phyloP scores from a whole-genome alignment of 257 asterid species.

The Solanum paucissectum region DNA sequence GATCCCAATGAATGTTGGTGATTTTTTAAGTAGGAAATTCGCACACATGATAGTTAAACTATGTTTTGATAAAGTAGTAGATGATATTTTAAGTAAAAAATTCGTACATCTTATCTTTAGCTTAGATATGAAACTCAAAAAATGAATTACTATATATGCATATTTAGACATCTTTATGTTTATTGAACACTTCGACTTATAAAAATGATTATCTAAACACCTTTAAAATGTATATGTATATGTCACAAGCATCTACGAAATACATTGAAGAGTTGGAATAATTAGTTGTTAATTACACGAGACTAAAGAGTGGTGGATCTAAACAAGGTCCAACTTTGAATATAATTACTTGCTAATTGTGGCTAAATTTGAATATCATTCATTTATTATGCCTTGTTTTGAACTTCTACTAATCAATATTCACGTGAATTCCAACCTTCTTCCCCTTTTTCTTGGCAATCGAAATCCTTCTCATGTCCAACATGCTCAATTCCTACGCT shows the following conservation, averaged over 20 bases:
- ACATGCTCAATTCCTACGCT: background rate
- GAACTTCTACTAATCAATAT: background rate
- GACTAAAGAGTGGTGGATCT: background rate
- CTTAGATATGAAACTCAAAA: background rate
- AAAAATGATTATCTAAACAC: background rate
- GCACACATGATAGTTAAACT: fast-evolving
- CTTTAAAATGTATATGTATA: background rate
- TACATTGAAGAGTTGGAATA: background rate
- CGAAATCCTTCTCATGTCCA: background rate
- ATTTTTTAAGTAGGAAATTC: background rate
- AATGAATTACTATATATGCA: background rate
- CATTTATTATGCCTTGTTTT: background rate
- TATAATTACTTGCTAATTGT: background rate
- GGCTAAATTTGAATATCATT: background rate
- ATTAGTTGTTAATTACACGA: background rate
- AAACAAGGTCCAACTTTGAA: background rate
- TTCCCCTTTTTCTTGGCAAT: background rate
- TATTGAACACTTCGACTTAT: fast-evolving
- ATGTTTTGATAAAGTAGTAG: no score
- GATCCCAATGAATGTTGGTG: background rate
- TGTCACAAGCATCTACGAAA: background rate
- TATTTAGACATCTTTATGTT: background rate
- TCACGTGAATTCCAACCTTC: background rate
- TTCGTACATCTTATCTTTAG: background rate
- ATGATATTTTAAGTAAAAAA: background rate